These are phyloP conservation scores for Alnus glutinosa DNA, from an alignment of 306 rosid species.

Conservation along the genomic window DNA sequence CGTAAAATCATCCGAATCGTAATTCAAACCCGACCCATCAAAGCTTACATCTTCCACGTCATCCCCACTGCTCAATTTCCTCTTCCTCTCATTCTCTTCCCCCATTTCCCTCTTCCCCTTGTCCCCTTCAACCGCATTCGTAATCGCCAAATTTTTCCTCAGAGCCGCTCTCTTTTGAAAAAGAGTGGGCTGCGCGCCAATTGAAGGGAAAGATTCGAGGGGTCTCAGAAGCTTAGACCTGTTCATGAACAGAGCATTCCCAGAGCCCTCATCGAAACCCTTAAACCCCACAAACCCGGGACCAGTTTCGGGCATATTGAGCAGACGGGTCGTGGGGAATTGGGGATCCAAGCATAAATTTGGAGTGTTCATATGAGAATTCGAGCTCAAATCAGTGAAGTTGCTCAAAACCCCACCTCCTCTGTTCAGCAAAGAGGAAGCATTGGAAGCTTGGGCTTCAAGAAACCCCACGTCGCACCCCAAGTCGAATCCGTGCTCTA, in stretches of 20 bases:
- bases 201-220: conserved; percentile 63
- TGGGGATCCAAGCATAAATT: conserved; percentile 36
- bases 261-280: conserved; percentile 42
- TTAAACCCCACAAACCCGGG: conserved; percentile 43
- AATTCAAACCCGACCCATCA: conserved; percentile 72
- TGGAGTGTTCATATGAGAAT: conserved; percentile 38
- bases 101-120: conserved; percentile 27
- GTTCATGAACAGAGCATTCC: conserved; percentile 45
- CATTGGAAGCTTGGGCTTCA: conserved; percentile 49
- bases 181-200: conserved; percentile 74
- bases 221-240: conserved; percentile 66
- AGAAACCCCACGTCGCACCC: conserved; percentile 51
- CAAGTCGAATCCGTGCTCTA: conserved; percentile 53
- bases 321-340: conserved; percentile 22
- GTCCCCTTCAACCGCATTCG: neutral
- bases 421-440: conserved; percentile 27
- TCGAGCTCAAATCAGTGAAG: conserved; percentile 40
- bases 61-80: conserved; percentile 43
- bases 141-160: conserved; percentile 42
- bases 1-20: conserved; percentile 77
- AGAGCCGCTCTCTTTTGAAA: conserved; percentile 92
- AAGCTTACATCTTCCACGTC: conserved; percentile 59
- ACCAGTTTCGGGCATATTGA: conserved; percentile 27
- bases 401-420: conserved; percentile 22
- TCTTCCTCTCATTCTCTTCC: conserved; percentile 46